phyloP scores from a whole-genome alignment of 257 asterid species.

The Fraxinus quadrangulata region DNA sequence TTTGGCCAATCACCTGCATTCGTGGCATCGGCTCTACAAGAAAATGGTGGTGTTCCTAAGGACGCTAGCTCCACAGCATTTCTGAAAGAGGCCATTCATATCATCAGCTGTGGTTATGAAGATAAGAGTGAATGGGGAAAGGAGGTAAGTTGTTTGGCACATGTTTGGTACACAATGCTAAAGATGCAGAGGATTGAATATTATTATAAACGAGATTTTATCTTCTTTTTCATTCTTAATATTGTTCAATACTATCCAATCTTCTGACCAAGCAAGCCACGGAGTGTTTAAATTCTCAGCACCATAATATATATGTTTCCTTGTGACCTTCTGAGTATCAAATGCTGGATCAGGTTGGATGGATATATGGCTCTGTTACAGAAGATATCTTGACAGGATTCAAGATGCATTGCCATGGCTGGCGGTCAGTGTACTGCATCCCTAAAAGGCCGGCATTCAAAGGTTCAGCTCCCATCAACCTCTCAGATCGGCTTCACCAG shows the following conservation, averaged over 20 bases:
- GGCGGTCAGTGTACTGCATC: too few species aligned
- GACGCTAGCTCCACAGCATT: constrained; percentile 37
- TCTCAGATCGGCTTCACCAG: constrained; percentile 59
- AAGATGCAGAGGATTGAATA: not conserved
- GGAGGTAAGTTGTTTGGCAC: constrained; percentile 35
- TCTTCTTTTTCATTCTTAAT: not conserved
- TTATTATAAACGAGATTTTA: too few species aligned
- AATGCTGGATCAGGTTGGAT: constrained; percentile 42
- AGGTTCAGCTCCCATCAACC: too few species aligned
- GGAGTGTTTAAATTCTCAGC: not conserved
- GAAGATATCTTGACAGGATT: too few species aligned
- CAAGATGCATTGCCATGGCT: too few species aligned
- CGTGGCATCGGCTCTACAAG: constrained; percentile 50
- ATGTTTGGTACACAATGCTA: not conserved
- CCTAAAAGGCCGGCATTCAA: too few species aligned
- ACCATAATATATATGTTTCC: not conserved
- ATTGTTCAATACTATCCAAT: too few species aligned
- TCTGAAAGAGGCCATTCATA: constrained; percentile 56
- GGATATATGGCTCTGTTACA: constrained; percentile 37
- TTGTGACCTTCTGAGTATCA: not conserved
- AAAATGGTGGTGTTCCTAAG: constrained; percentile 44
- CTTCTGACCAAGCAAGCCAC: too few species aligned
- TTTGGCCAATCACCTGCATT: constrained; percentile 59
- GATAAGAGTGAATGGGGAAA: constrained; percentile 68
- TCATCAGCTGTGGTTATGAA: constrained; percentile 59